phyloP scores from a whole-genome alignment of 192 early-diverging fungal species.

The Gaertneriomyces semiglobifer region DNA sequence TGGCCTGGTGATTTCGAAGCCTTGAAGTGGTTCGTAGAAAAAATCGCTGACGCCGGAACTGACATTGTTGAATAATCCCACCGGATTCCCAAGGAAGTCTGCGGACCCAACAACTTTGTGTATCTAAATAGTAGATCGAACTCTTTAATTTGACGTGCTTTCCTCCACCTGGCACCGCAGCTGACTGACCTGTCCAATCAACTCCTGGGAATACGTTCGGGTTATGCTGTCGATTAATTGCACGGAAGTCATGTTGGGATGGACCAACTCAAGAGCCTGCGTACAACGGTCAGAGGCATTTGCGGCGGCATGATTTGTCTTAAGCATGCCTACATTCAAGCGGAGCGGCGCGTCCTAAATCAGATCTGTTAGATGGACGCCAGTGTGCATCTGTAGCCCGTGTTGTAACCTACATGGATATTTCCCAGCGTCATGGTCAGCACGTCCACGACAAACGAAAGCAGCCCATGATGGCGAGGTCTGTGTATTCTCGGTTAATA shows the following conservation, averaged over 20 bases:
- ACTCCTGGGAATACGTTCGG: constrained; percentile 85
- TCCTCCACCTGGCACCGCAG: neutral
- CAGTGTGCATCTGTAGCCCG: neutral
- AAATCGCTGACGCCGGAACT: constrained; percentile 92
- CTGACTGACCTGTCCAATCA: constrained; percentile 68
- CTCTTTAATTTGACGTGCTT: neutral
- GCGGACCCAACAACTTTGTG: constrained; percentile 77
- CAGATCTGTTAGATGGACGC: neutral
- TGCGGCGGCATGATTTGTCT: neutral
- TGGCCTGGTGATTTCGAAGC: constrained; percentile 90
- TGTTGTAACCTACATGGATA: constrained; percentile 68
- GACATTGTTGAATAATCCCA: constrained; percentile 93
- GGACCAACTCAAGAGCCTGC: constrained; percentile 70
- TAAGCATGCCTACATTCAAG: constrained; percentile 61
- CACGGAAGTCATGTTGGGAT: constrained; percentile 76
- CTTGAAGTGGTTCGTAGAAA: constrained; percentile 98
- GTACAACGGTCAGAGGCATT: neutral
- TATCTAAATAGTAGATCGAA: constrained; percentile 4
- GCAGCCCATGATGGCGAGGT: constrained; percentile 32
- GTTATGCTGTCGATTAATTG: constrained; percentile 75
- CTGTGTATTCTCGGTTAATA: constrained; percentile 33
- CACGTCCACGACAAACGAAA: constrained; percentile 55
- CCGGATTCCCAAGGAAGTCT: constrained; percentile 96
- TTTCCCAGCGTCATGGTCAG: constrained; percentile 98
- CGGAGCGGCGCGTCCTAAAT: constrained; percentile 77